These are phyloP conservation scores for Casuarina cunninghamiana DNA, from an alignment of 306 rosid genomes.

Conservation along the genomic window DNA sequence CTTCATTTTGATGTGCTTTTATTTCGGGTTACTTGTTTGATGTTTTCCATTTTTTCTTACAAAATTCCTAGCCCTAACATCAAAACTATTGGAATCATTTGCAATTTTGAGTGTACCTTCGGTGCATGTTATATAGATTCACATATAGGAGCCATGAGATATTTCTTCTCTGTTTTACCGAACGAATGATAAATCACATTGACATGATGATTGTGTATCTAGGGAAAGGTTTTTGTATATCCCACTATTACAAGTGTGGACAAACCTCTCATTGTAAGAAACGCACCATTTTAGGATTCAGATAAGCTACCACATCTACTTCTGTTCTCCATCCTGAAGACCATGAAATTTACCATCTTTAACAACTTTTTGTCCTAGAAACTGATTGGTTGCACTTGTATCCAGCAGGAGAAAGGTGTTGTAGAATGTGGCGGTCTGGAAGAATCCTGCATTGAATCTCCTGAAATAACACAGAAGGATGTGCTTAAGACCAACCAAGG, in stretches of 20 bases:
- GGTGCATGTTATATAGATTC: not conserved
- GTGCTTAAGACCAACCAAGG: not conserved
- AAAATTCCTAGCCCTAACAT: not conserved
- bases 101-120: not conserved
- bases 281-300: not conserved
- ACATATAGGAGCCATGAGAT: not conserved
- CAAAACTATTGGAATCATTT: not conserved
- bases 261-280: not conserved
- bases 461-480: not conserved
- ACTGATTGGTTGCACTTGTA: not conserved
- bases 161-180: not conserved
- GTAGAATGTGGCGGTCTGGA: not conserved
- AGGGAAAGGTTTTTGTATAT: not conserved
- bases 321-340: too few relatives aligned
- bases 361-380: not conserved
- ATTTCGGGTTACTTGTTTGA: not conserved
- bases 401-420: not conserved
- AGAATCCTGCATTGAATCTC: not conserved
- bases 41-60: not conserved
- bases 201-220: not conserved
- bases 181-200: not conserved
- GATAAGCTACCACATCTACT: not conserved
- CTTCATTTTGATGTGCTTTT: not conserved
- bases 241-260: not conserved
- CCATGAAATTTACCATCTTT: not conserved